Evolutionary conservation across 2,329 filamentous ascomycete genomes (phyloP).

Genomic region (Xylaria arbuscula): DNA sequence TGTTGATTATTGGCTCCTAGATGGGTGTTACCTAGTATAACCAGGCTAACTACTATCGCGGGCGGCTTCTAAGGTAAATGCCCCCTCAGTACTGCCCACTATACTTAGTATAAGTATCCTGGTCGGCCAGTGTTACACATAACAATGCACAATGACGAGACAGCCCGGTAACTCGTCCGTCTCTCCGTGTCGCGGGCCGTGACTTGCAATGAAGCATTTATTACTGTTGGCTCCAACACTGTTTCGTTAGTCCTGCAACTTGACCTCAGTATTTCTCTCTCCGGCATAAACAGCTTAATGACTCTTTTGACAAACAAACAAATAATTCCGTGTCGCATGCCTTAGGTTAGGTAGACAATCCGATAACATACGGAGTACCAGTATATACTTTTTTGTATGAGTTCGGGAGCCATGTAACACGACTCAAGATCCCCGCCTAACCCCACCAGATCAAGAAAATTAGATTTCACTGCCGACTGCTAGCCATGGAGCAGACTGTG

Average conservation of each 20-base stretch:
- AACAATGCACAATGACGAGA: conserved; percentile 21
- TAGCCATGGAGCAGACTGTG: background rate
- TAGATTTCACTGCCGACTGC: background rate
- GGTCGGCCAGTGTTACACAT: conserved; percentile 12
- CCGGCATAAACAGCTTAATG: no score
- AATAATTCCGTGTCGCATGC: no score
- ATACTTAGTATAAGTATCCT: background rate
- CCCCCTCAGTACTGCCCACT: background rate
- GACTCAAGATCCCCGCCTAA: conserved; percentile 23
- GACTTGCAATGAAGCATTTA: background rate
- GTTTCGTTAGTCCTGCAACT: no score
- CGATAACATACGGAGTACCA: no score
- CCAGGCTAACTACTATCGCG: no score
- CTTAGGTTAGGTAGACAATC: background rate
- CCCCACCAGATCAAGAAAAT: conserved; percentile 14
- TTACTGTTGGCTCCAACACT: no score
- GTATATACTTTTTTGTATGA: background rate
- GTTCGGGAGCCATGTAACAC: conserved; percentile 14
- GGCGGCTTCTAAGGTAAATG: no score
- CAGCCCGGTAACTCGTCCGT: background rate
- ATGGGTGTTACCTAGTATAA: no score
- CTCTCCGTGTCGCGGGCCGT: background rate
- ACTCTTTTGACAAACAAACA: no score
- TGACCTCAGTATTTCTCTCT: no score
- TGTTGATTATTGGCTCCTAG: no score